These are phyloP conservation scores for Kodamaea fungicola DNA, from an alignment of 1,139 yeast species.

Conservation along the genomic window DNA sequence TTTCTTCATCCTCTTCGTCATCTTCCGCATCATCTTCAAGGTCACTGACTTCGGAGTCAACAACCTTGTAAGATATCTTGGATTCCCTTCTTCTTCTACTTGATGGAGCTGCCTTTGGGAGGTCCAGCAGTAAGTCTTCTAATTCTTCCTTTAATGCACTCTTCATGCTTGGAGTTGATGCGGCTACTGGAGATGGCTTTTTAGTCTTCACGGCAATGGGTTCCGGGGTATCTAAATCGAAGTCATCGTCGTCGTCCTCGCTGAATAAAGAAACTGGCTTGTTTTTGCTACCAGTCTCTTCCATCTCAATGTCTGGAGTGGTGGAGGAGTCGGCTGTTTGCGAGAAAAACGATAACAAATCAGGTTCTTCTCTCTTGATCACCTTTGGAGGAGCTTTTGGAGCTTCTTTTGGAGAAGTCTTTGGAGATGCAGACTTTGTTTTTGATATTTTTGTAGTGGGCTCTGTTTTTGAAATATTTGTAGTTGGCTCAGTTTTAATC, in stretches of 20 bases:
- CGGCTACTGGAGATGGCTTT: conserved; percentile 1
- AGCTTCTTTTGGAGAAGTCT: not conserved
- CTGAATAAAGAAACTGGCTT: conserved; percentile 21
- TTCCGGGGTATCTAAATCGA: conserved; percentile 12
- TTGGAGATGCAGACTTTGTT: conserved; percentile 1
- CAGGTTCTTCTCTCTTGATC: conserved; percentile 8
- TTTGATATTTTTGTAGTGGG: conserved; percentile 5
- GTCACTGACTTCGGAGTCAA: conserved; percentile 10
- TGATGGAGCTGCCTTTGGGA: conserved; percentile 10
- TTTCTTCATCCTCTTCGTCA: conserved; percentile 11
- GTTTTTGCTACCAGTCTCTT: conserved; percentile 8
- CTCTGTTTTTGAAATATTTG: conserved; percentile 3
- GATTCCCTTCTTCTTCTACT: conserved; percentile 6
- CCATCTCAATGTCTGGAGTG: conserved; percentile 7
- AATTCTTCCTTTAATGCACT: conserved; percentile 18
- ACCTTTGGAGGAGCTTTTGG: not conserved
- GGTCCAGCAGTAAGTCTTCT: conserved; percentile 17
- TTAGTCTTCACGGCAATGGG: not conserved
- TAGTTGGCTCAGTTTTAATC: conserved; percentile 12
- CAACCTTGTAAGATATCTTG: conserved; percentile 13
- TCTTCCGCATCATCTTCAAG: conserved; percentile 4
- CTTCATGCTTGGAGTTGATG: conserved; percentile 7
- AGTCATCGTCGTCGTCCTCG: conserved; percentile 35
- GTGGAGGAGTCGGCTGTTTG: conserved; percentile 7
- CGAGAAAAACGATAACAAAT: conserved; percentile 19